Base-by-base conservation (phyloP, 495 filamentous ascomycete species). In the Annulohypoxylon stygium region DNA sequence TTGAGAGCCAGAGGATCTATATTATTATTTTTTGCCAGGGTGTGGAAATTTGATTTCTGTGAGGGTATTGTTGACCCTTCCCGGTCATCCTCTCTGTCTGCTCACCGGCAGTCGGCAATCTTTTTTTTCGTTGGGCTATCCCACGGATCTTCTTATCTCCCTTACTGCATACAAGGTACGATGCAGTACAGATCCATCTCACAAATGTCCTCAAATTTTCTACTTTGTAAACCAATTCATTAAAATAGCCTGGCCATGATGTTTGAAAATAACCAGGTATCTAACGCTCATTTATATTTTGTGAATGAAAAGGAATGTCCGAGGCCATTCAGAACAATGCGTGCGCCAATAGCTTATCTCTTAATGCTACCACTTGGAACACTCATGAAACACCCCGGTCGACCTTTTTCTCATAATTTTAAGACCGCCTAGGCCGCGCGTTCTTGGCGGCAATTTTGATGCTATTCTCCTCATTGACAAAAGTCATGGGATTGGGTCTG, bases 311-410 rank as follows among this genome's bases (percentile, higher is more conserved):
- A 12, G 4, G 48, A 18, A 16, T 60, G 41, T 51, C 61, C 39
- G 34, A 63, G 41, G 63, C 58, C 50, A 72, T 63, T 67, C 58
- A 10, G 58, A 20, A 57, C 51, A 43, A 51, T 62, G 48, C 53
- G 34, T 39, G 43, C 34, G 39, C 60, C 59, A 54, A 60, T 61
- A 55, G 61, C 50, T 45, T 50, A 45, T 6, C 47, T 66, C 16
- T 62, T 62, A 43, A 74, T 75, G 50, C 51, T 30, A 72, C 65
- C 55, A 72, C 61, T 54, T 70, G 73, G 73, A 69, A 72, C 72
- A 66, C 30, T 61, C 34, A 53, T 75, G 75, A 77, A 77, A 77
- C 75, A 57, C 18, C 16, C 51, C 12, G 37, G 37, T 36, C 58
- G 34, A 18, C 50, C 12, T 30, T 30, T 30, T 53, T 53, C 41